Conservation (phyloP, 2,329 filamentous ascomycete species). For the Microsporum ferrugineum region DNA sequence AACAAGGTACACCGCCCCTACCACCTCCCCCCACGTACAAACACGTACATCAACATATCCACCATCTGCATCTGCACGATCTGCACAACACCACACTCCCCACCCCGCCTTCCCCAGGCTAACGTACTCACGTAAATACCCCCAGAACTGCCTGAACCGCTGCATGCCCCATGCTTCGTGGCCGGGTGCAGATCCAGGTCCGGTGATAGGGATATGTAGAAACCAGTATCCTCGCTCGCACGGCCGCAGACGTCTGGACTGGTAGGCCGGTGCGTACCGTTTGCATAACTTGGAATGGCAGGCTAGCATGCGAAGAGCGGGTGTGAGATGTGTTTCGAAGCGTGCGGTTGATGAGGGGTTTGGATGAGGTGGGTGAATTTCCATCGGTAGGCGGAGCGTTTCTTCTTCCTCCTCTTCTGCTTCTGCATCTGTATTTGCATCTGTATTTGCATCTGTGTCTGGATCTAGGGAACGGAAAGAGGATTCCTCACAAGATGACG, state of each 20-base stretch:
- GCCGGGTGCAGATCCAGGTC: slow-evolving; percentile 4
- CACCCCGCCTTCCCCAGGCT: slow-evolving; percentile 32
- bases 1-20: slow-evolving; percentile 61
- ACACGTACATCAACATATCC: slow-evolving; percentile 43
- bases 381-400: slow-evolving; percentile 19
- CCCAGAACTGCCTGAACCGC: slow-evolving; percentile 33
- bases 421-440: background rate
- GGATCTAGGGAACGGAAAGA: background rate
- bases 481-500: background rate
- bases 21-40: slow-evolving; percentile 68
- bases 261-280: slow-evolving; percentile 43
- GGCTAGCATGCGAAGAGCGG: slow-evolving; percentile 43
- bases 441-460: background rate
- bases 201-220: slow-evolving; percentile 49
- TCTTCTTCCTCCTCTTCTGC: background rate
- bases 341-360: slow-evolving; percentile 32
- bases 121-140: slow-evolving; percentile 30
- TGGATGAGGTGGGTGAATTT: slow-evolving; percentile 46
- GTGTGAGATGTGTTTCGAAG: slow-evolving; percentile 47
- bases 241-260: slow-evolving; percentile 40
- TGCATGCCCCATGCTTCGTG: slow-evolving; percentile 24
- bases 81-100: slow-evolving; percentile 35
- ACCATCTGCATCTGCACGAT: slow-evolving; percentile 5
- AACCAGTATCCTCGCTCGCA: slow-evolving; percentile 73
- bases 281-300: slow-evolving; percentile 41